A percentile compares a stretch with the other conserved stretches of the same genome.
phyloP scores from a whole-genome alignment of 164 flowering plant species.

The Umbellularia californica region DNA sequence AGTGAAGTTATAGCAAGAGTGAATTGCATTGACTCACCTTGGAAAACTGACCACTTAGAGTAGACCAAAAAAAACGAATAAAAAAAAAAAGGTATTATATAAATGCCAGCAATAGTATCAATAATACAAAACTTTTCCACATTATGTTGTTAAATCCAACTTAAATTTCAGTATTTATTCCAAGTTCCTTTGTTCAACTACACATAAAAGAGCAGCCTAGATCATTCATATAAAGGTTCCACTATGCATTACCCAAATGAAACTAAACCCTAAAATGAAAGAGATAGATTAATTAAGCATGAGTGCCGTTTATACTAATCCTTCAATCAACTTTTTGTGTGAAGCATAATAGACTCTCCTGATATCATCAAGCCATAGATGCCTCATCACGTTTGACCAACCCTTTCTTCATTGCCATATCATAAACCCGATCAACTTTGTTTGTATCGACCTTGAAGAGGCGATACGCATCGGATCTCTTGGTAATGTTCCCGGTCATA shows the following conservation, averaged over 20 bases:
- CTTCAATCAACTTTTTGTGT: neutral
- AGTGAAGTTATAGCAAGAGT: no score
- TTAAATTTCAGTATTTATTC: neutral
- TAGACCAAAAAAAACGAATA: no score
- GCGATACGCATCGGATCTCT: constrained; percentile 68
- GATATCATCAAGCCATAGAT: neutral
- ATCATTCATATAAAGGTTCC: neutral
- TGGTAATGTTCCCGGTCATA: constrained; percentile 48
- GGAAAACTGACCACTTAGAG: no score
- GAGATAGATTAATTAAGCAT: no score
- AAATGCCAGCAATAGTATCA: neutral
- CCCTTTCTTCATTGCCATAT: constrained; percentile 70
- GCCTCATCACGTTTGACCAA: constrained; percentile 32
- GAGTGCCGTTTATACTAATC: no score
- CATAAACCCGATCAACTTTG: constrained; percentile 82
- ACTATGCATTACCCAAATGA: neutral
- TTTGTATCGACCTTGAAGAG: constrained; percentile 65
- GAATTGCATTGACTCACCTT: no score
- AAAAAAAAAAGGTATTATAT: no score
- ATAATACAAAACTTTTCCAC: no score
- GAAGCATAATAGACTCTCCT: neutral
- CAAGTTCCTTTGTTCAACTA: neutral
- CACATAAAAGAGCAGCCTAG: neutral
- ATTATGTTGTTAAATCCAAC: no score
- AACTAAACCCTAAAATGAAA: no score